phyloP scores from a whole-genome alignment of 129 eudicot genomes.

The Silybum marianum region DNA sequence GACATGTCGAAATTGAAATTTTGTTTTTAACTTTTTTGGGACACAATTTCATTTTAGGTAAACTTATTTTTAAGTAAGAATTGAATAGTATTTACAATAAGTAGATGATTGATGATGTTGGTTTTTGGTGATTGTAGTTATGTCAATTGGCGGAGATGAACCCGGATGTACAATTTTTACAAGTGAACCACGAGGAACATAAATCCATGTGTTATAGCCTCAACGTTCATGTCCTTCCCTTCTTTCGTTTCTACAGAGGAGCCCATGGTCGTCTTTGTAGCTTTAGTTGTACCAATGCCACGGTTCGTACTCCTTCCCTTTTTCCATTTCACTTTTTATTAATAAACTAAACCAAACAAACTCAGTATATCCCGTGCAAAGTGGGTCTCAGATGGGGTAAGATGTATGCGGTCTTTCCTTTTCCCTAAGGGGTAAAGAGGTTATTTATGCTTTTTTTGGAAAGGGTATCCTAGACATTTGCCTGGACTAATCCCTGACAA shows the following conservation, averaged over 20 bases:
- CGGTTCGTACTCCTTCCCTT: conserved; percentile 45
- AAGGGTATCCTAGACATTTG: no score
- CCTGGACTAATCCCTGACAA: no score
- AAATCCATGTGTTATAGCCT: conserved; percentile 78
- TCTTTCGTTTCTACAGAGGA: conserved; percentile 86
- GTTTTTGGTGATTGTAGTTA: conserved; percentile 43
- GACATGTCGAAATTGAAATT: neutral
- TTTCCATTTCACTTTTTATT: neutral
- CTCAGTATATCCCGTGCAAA: neutral
- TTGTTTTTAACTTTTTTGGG: neutral
- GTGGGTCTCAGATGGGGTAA: neutral
- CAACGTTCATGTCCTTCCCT: conserved; percentile 76
- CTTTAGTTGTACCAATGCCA: conserved; percentile 89
- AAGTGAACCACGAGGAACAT: conserved; percentile 71
- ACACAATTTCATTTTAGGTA: neutral
- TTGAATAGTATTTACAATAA: no score
- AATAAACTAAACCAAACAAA: neutral
- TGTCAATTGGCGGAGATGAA: conserved; percentile 89
- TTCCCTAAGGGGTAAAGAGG: neutral
- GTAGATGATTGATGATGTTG: neutral
- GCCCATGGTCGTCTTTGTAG: conserved; percentile 80
- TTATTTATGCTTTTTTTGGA: neutral
- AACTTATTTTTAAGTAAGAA: no score
- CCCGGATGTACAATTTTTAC: conserved; percentile 67
- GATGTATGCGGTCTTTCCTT: neutral